Evolutionary conservation across 331 rosid genomes (phyloP), one percentile per base, ranked within the genome.

Genomic region (Cydonia oblonga): DNA sequence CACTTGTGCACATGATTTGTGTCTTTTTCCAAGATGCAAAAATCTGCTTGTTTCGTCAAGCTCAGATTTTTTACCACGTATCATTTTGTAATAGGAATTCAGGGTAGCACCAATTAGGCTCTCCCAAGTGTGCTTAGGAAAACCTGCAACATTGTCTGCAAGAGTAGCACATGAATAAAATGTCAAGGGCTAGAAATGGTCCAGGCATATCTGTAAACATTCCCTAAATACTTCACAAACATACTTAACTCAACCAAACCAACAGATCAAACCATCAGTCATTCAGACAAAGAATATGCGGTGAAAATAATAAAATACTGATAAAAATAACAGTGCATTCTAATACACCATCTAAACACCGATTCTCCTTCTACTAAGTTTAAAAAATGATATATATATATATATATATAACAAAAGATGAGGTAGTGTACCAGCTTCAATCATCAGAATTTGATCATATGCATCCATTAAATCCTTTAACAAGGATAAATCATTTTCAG

Each of bases 91-190:
- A 78, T 84, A 83, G 57, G 95, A 89, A 71, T 78, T 75, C 70
- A 93, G 13, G 64, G 87, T 74, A 52, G 91, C 85, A 38, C 98
- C 96, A 70, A 91, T 70, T 80, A 91, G 75, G 82, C 95, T 82
- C 83, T 89, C 83, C 91, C 86, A 86, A 60, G 76, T 76, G 58
- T 58, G 58, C 79, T 66, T 84, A 62, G 86, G 75, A 32, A 61
- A 24, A 44, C 86, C 90, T 29, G 81, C 83, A 61, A 75, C 52
- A 71, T 2, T 57, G n/a, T 72, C 95, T 87, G 84, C 57, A 69
- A 75, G 57, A 76, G 44, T 15, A 44, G 15, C 19, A 57, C 44
- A 40, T 76, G 35, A 69, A 63, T 32, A 51, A 69, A 23, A 35
- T 32, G 40, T 66, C 20, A 67, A 42, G 24, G 49, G 12, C 25